These are phyloP conservation scores for Pleurozium schreberi DNA, from an alignment of 225 moss, liverwort and hornwort genomes.

Conservation along the genomic window DNA sequence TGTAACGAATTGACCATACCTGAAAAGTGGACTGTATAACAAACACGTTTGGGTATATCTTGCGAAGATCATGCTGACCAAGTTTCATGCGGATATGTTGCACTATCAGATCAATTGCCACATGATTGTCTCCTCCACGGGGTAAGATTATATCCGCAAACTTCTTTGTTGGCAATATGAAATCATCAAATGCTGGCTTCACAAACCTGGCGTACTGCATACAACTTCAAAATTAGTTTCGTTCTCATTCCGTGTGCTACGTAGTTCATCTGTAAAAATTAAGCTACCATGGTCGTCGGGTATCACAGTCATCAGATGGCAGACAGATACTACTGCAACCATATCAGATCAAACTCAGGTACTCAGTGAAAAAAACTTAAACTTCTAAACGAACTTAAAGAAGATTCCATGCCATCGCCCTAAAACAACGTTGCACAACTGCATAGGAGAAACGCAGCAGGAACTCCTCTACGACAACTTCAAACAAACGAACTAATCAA, in stretches of 20 bases:
- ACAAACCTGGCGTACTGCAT: constrained; percentile 87
- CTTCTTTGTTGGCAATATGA: constrained; percentile 86
- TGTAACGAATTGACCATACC: not conserved
- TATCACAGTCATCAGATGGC: not conserved
- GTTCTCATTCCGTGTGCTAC: not conserved
- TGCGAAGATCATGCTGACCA: constrained; percentile 92
- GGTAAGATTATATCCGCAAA: constrained; percentile 93
- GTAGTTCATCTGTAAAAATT: not conserved
- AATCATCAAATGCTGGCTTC: constrained; percentile 92
- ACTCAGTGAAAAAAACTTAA: not conserved
- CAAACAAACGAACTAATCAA: not conserved
- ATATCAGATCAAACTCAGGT: not conserved
- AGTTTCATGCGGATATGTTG: constrained; percentile 94
- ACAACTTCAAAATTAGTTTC: constrained; percentile 7
- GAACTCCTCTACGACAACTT: not conserved
- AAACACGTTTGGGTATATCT: constrained; percentile 85
- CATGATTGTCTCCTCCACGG: constrained; percentile 87
- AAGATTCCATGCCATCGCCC: not conserved
- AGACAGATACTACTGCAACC: not conserved
- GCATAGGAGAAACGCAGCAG: not conserved
- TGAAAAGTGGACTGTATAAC: constrained; percentile 94
- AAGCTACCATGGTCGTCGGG: not conserved
- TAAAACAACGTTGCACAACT: not conserved
- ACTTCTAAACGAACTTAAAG: not conserved
- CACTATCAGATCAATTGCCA: constrained; percentile 89